Percentiles rank a stretch among this genome's conserved stretches.
These are phyloP conservation scores for Amaranthus tricolor DNA, from an alignment of 179 eudicot species.

Conservation along the genomic window DNA sequence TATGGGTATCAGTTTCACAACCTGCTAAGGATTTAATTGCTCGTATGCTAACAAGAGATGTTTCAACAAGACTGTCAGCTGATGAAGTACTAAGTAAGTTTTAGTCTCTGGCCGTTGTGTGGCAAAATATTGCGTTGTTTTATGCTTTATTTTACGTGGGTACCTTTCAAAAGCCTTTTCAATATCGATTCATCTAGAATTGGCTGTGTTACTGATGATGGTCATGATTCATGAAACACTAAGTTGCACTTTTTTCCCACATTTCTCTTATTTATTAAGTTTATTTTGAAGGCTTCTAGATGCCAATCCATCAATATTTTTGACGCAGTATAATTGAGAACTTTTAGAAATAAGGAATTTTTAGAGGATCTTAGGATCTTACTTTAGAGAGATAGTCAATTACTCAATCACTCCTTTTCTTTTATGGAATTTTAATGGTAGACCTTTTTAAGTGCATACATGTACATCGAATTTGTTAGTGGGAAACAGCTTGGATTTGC, in stretches of 20 bases:
- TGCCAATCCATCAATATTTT: background rate
- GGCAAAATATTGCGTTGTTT: background rate
- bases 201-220: background rate
- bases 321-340: background rate
- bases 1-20: conserved; percentile 76
- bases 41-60: conserved; percentile 78
- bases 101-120: conserved; percentile 1
- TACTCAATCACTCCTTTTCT: background rate
- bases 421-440: background rate
- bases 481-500: background rate
- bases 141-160: background rate
- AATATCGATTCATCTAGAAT: background rate
- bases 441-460: background rate
- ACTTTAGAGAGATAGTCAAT: background rate
- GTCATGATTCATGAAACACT: background rate
- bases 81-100: conserved; percentile 80
- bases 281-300: background rate
- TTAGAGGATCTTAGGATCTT: background rate
- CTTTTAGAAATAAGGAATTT: background rate
- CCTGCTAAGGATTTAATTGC: conserved; percentile 84
- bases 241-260: background rate
- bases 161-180: background rate
- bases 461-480: background rate
- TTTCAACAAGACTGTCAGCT: conserved; percentile 56
- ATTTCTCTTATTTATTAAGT: background rate